Conservation (phyloP, 1,284 basidiomycete species). For the Trametes sp. region DNA sequence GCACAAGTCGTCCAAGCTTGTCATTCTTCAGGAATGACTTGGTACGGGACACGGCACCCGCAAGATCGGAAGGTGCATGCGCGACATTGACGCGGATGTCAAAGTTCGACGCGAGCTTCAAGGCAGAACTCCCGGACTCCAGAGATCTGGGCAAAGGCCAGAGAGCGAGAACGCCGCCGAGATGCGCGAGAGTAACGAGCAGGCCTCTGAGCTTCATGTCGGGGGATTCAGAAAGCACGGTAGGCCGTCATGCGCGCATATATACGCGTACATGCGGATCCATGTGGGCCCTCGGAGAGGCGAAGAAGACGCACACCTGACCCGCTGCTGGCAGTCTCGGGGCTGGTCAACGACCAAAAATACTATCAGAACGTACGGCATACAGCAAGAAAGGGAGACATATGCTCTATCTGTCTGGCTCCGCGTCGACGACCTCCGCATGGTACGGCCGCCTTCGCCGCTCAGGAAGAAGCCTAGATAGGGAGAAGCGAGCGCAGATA, state of each 20-base stretch:
- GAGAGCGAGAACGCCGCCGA: constrained; percentile 39
- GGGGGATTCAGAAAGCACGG: neutral
- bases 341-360: constrained; percentile 17
- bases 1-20: constrained; percentile 52
- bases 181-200: constrained; percentile 13
- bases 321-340: neutral
- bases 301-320: constrained; percentile 19
- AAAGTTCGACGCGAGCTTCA: constrained; percentile 59
- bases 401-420: constrained; percentile 10
- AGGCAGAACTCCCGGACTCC: constrained; percentile 53
- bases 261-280: constrained; percentile 2
- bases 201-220: constrained; percentile 20
- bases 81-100: constrained; percentile 44
- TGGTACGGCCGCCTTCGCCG: constrained; percentile 8
- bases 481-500: neutral
- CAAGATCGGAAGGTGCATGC: constrained; percentile 51
- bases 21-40: constrained; percentile 47
- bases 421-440: constrained; percentile 7
- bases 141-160: constrained; percentile 71
- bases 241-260: constrained; percentile 1
- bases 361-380: constrained; percentile 21
- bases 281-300: neutral
- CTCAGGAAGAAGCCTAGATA: constrained; percentile 13
- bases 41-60: constrained; percentile 52
- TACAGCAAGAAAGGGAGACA: constrained; percentile 4